phyloP scores from a whole-genome alignment of 2,329 filamentous ascomycete species.

The Talaromyces islandicus region DNA sequence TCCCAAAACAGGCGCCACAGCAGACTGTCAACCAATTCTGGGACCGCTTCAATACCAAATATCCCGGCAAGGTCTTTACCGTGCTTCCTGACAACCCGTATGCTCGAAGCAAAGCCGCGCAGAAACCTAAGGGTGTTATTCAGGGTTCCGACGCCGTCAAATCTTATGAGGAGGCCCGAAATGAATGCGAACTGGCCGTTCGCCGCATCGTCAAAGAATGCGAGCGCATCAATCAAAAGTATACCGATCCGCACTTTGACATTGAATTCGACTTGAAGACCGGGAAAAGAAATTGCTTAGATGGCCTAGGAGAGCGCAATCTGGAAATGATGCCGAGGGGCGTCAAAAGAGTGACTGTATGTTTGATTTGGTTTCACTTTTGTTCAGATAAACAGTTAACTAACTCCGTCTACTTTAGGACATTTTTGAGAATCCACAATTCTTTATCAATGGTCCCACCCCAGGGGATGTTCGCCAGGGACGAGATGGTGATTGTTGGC shows the following conservation, averaged over 20 bases:
- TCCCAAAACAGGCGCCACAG: conserved; percentile 55
- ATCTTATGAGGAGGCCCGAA: conserved; percentile 67
- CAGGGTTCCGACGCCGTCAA: conserved; percentile 54
- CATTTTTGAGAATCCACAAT: conserved; percentile 69
- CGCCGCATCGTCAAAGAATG: conserved; percentile 58
- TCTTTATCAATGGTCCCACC: conserved; percentile 71
- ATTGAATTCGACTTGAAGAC: conserved; percentile 70
- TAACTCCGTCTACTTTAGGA: conserved; percentile 49
- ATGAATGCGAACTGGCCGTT: conserved; percentile 59
- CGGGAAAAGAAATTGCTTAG: conserved; percentile 46
- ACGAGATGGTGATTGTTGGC: conserved; percentile 76
- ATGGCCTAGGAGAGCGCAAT: conserved; percentile 36
- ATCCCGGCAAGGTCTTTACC: conserved; percentile 66
- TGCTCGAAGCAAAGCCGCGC: conserved; percentile 54
- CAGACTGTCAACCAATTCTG: conserved; percentile 67
- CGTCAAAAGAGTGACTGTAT: conserved; percentile 62
- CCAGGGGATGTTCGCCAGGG: conserved; percentile 76
- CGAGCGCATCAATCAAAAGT: conserved; percentile 74
- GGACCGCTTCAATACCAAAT: conserved; percentile 63
- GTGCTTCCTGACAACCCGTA: conserved; percentile 65
- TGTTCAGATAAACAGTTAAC: neutral
- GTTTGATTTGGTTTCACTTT: conserved; percentile 8
- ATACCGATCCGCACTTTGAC: conserved; percentile 80
- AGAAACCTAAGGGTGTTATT: conserved; percentile 49
- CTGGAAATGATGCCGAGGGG: conserved; percentile 56